Evolutionary conservation across 495 filamentous ascomycete genomes (phyloP).

Genomic region (Penicillium fimorum): DNA sequence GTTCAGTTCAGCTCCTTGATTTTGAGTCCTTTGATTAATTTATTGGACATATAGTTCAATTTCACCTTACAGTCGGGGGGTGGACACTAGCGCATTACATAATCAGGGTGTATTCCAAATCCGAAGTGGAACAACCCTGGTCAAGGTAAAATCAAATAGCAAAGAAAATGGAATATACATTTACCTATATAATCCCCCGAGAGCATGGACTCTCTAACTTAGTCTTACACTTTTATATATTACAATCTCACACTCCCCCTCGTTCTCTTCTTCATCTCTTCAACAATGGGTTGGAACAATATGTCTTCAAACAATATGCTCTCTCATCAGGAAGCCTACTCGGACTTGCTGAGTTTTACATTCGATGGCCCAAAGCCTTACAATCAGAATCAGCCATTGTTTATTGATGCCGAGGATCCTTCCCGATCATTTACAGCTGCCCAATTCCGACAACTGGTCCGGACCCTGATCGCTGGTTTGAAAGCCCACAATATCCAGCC

Average conservation of each 20-base stretch:
- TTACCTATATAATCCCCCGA: constrained; percentile 5
- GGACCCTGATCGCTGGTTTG: constrained; percentile 55
- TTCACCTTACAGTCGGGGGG: neutral
- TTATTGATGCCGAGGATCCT: constrained; percentile 57
- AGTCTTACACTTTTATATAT: neutral
- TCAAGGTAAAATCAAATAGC: constrained; percentile 18
- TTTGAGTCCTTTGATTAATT: neutral
- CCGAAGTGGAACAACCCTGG: neutral
- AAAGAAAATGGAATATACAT: constrained; percentile 1
- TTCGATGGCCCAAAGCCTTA: constrained; percentile 37
- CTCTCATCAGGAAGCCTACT: constrained; percentile 22
- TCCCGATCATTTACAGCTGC: constrained; percentile 51
- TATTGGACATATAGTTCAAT: neutral
- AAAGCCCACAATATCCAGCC: constrained; percentile 50
- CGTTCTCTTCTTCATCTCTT: neutral
- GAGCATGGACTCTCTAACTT: neutral
- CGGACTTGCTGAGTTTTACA: constrained; percentile 44
- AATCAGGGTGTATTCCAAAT: constrained; percentile 17
- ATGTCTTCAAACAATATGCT: constrained; percentile 13
- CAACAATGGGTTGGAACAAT: constrained; percentile 36
- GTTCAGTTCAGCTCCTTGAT: neutral
- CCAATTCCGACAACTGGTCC: constrained; percentile 50
- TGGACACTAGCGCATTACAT: constrained; percentile 9
- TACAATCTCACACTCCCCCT: neutral
- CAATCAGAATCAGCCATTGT: constrained; percentile 42